Percentiles rank a stretch among this genome's conserved stretches.
These are phyloP conservation scores for Yamadazyma sp. DNA, from an alignment of 805 yeast species.

Conservation along the genomic window DNA sequence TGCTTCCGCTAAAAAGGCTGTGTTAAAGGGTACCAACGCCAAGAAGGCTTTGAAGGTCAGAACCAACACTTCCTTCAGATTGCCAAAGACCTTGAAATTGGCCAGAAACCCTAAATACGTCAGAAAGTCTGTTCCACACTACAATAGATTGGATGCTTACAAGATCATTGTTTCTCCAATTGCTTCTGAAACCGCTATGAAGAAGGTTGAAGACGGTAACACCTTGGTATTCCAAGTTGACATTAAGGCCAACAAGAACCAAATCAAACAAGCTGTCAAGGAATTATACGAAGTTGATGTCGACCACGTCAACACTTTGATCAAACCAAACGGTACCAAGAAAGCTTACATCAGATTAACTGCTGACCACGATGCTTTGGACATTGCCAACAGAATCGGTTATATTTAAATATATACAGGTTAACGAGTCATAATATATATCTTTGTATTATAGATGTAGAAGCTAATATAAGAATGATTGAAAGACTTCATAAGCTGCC, in stretches of 20 bases:
- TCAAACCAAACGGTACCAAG: conserved; percentile 99
- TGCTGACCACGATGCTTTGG: conserved; percentile 99
- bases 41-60: conserved; percentile 90
- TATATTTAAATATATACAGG: conserved; percentile 62
- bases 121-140: conserved; percentile 94
- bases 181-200: conserved; percentile 98
- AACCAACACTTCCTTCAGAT: conserved; percentile 92
- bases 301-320: conserved; percentile 89
- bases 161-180: conserved; percentile 91
- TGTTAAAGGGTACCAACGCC: conserved; percentile 93
- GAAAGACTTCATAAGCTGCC: too few relatives aligned
- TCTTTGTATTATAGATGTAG: conserved; percentile 10
- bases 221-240: conserved; percentile 98
- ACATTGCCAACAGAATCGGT: conserved; percentile 99
- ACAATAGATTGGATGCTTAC: conserved; percentile 95
- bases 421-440: conserved; percentile 16
- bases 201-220: conserved; percentile 99
- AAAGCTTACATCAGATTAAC: conserved; percentile 99
- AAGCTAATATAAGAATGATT: too few relatives aligned
- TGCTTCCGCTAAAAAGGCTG: conserved; percentile 97
- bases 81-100: conserved; percentile 94
- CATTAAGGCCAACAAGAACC: conserved; percentile 96
- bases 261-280: conserved; percentile 97
- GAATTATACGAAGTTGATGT: conserved; percentile 97
- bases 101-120: conserved; percentile 95